Percentiles rank a stretch among this genome's conserved stretches.
These are phyloP conservation scores for Cenchrus purpureus DNA, from an alignment of 176 grass and related monocot species.

Conservation along the genomic window DNA sequence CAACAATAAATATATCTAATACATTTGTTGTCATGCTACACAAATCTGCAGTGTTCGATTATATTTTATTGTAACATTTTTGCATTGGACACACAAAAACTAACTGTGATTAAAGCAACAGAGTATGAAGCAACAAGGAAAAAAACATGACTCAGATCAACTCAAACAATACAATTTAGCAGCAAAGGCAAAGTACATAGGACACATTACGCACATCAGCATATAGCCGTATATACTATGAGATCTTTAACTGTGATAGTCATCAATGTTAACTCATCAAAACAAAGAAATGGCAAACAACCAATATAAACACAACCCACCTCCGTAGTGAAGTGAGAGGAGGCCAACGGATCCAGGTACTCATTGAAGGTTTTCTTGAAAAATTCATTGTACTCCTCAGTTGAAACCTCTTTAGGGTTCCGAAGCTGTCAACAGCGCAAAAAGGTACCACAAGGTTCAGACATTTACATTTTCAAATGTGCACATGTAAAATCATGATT, in stretches of 20 bases:
- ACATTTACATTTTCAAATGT: not conserved
- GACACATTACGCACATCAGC: not conserved
- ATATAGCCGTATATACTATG: conserved; percentile 13
- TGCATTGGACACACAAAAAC: not conserved
- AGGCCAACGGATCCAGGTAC: conserved; percentile 80
- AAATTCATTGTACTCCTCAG: conserved; percentile 94
- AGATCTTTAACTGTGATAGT: not conserved
- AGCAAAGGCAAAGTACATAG: too few relatives aligned
- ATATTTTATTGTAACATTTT: not conserved
- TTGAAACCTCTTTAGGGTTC: conserved; percentile 88
- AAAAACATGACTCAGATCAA: not conserved
- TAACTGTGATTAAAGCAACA: not conserved
- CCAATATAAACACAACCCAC: conserved; percentile 37
- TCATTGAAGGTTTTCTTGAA: conserved; percentile 98
- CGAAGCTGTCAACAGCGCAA: conserved; percentile 61
- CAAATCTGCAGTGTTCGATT: not conserved
- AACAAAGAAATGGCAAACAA: conserved; percentile 29
- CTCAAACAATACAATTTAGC: too few relatives aligned
- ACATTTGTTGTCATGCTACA: not conserved
- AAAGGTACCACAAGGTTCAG: not conserved
- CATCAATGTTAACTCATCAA: not conserved
- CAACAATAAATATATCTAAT: not conserved
- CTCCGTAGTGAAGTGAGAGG: conserved; percentile 98
- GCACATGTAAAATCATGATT: not conserved
- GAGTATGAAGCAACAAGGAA: not conserved